A percentile compares a stretch with the other conserved stretches of the same genome.
Evolutionary conservation across 1,139 yeast species (phyloP).

Genomic region (Suhomyces bokatorum): DNA sequence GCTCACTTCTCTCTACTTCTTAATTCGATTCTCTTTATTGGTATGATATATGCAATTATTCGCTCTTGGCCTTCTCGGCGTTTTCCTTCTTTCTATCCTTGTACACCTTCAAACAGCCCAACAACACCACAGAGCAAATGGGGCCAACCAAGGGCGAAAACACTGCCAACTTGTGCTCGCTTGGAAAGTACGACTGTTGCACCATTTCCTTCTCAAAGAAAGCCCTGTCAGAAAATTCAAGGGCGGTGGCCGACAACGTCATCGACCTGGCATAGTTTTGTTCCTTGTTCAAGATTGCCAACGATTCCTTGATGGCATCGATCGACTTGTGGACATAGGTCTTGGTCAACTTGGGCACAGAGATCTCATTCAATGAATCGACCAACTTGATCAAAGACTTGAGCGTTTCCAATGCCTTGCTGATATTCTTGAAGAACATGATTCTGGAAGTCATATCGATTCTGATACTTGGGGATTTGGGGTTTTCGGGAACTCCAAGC

Average conservation of each 20-base stretch:
- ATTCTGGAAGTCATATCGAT: constrained; percentile 67
- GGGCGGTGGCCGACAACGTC: constrained; percentile 54
- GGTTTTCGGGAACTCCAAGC: constrained; percentile 60
- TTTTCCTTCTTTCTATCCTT: constrained; percentile 23
- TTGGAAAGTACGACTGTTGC: constrained; percentile 91
- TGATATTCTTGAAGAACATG: constrained; percentile 55
- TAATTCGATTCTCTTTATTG: neutral
- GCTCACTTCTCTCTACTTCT: no score
- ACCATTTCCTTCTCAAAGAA: constrained; percentile 95
- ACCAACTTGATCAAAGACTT: constrained; percentile 70
- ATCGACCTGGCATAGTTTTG: constrained; percentile 48
- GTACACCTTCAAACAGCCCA: constrained; percentile 51
- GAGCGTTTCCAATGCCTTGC: constrained; percentile 54
- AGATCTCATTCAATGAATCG: constrained; percentile 68
- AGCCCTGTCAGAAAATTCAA: constrained; percentile 65
- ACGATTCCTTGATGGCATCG: constrained; percentile 32
- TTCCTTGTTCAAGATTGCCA: constrained; percentile 27
- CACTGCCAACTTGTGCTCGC: constrained; percentile 91
- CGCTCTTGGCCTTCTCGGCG: constrained; percentile 7
- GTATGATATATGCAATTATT: constrained; percentile 1
- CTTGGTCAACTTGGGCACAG: constrained; percentile 72
- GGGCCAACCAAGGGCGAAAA: constrained; percentile 91
- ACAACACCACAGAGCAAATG: constrained; percentile 61
- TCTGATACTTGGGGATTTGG: constrained; percentile 60
- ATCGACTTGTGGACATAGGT: constrained; percentile 47